Percentiles rank a stretch among this genome's conserved stretches.
phyloP scores from a whole-genome alignment of 2,329 filamentous ascomycete genomes.

The Aspergillus sclerotialis region DNA sequence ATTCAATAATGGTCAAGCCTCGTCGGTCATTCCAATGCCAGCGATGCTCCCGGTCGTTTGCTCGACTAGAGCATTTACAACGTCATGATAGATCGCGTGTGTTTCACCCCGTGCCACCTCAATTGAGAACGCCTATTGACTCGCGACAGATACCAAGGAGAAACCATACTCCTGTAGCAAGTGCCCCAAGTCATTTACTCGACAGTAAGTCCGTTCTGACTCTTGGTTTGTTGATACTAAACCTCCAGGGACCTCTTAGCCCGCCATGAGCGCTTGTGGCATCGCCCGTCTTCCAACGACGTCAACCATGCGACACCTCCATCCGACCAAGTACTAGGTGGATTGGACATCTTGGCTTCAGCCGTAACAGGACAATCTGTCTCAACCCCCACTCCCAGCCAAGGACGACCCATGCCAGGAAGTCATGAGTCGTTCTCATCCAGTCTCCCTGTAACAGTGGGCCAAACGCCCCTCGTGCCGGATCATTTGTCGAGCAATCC shows the following conservation, averaged over 20 bases:
- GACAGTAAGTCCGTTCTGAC: constrained; percentile 16
- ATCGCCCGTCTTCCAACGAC: constrained; percentile 10
- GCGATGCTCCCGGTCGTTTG: constrained; percentile 23
- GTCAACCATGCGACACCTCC: constrained; percentile 11
- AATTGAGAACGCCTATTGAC: constrained; percentile 4
- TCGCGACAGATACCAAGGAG: constrained; percentile 26
- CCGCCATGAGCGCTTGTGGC: constrained; percentile 24
- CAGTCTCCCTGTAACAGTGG: constrained; percentile 4
- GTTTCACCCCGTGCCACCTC: constrained; percentile 2
- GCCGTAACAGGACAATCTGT: constrained; percentile 17
- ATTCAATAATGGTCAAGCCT: constrained; percentile 14
- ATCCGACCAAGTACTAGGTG: constrained; percentile 16
- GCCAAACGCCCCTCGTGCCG: constrained; percentile 10
- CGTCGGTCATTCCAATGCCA: constrained; percentile 21
- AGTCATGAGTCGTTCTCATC: constrained; percentile 8
- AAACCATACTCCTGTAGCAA: constrained; percentile 24
- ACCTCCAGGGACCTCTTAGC: constrained; percentile 22
- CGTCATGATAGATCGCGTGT: constrained; percentile 29
- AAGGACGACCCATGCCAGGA: constrained; percentile 5
- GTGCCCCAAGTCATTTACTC: constrained; percentile 28
- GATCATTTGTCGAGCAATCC: constrained; percentile 4
- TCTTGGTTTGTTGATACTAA: constrained; percentile 2
- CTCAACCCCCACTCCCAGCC: constrained; percentile 2
- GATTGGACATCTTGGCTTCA: constrained; percentile 21
- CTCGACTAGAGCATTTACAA: constrained; percentile 29